Base-by-base conservation (phyloP, 2,329 filamentous ascomycete genomes). In the Rhynchosporium secalis region DNA sequence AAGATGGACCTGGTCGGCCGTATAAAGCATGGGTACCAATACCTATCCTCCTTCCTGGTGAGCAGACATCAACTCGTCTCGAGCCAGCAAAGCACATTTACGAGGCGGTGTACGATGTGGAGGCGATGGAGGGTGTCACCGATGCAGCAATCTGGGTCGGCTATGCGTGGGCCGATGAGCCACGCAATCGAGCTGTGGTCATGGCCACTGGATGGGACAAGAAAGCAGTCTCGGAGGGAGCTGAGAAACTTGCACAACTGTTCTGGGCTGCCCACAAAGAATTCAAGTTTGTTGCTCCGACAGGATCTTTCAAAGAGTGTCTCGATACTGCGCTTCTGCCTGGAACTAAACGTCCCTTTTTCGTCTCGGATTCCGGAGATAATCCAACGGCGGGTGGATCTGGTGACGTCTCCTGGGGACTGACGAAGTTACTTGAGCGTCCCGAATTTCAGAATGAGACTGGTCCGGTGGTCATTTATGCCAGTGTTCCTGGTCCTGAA, bases 61-160 rank as follows among this genome's bases (percentile, higher is more conserved):
- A 84, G 69, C 81, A 83, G 71, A 84, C 81, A 0, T 83, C 80
- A 1, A 84, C 81, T 1, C 76, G 81, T 4, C 75, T 79, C 29
- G 80, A 83, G 66, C 81, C 81, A 0, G 81, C 81, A 0, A 78
- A 79, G 62, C 75, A 77, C 54, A 78, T 84, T 0, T 84, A 84
- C 64, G 78, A 73, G 1, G 76, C 78, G 0, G 76, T 84, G 0
- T 75, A 80, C 0, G 70, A 67, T 0, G 76, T 82, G 0, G 80
- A 80, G 68, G 72, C 73, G 0, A 62, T 65, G 8, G 66, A 75
- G 0, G 78, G 77, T 0, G 73, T 83, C 1, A 71, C 83, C 12
- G 81, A 84, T 66, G 81, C 81, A 0, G 80, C 80, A 0, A 76
- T 83, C 33, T 84, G 81, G 81, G 81, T 83, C 0, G 81, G 81